These are phyloP conservation scores for Takashimella koratensis DNA, from an alignment of 1,284 basidiomycete species.

Conservation along the genomic window DNA sequence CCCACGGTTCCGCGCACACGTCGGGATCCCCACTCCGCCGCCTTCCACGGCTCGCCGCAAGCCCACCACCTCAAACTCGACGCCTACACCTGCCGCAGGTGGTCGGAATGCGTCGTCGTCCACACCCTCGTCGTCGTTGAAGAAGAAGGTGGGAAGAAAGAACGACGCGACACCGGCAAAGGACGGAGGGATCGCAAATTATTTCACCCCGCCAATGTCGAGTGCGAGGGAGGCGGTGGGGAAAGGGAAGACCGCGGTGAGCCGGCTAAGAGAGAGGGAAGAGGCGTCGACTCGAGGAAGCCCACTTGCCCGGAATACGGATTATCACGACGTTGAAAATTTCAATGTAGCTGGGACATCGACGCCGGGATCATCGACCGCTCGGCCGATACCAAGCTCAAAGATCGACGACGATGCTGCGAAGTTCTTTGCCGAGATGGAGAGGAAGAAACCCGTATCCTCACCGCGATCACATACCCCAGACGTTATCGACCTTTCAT, in stretches of 20 bases:
- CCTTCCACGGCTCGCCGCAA: slow-evolving; percentile 12
- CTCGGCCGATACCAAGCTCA: too few relatives aligned
- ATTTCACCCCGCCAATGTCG: slow-evolving; percentile 11
- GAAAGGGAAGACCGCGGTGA: neutral
- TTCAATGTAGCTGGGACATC: neutral
- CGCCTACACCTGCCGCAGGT: neutral
- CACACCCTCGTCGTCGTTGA: neutral
- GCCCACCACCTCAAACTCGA: neutral
- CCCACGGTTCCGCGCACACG: slow-evolving; percentile 9
- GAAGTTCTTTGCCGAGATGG: neutral
- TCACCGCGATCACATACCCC: neutral
- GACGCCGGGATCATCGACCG: too few relatives aligned
- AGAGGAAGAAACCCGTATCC: neutral
- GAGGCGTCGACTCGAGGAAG: neutral
- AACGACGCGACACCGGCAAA: slow-evolving; percentile 4
- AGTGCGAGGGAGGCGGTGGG: neutral
- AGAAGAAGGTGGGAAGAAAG: neutral
- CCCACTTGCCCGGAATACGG: neutral
- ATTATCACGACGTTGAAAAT: neutral
- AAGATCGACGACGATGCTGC: neutral
- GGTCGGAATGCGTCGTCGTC: neutral
- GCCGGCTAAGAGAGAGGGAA: neutral
- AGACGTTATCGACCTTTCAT: neutral
- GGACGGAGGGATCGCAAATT: slow-evolving; percentile 2
- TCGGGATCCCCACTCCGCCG: slow-evolving; percentile 28